Evolutionary conservation across 2,329 filamentous ascomycete genomes (phyloP).

Genomic region (Capronia americana): DNA sequence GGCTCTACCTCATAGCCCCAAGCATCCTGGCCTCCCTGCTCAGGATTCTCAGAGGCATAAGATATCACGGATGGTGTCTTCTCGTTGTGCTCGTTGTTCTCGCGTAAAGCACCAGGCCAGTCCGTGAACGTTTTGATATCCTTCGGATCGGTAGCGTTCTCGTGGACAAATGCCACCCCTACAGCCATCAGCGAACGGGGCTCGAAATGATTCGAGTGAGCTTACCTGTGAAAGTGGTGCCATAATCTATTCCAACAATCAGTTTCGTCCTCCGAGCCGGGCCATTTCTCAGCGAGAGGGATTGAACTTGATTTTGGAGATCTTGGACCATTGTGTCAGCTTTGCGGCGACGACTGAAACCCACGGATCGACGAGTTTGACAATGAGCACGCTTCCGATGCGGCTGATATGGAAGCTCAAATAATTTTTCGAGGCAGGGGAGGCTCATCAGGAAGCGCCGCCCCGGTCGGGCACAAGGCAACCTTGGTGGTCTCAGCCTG

Average conservation of each 20-base stretch:
- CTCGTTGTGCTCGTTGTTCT: slow-evolving; percentile 18
- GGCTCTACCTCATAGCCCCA: slow-evolving; percentile 43
- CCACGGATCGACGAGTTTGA: background rate
- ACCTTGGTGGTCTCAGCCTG: slow-evolving; percentile 4
- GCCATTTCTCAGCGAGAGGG: slow-evolving; percentile 4
- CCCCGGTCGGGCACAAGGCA: background rate
- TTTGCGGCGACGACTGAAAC: background rate
- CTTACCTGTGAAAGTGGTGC: slow-evolving; percentile 9
- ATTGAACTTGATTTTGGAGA: slow-evolving; percentile 4
- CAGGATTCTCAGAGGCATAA: slow-evolving; percentile 38
- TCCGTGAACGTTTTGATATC: slow-evolving; percentile 38
- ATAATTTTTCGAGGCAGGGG: slow-evolving; percentile 2
- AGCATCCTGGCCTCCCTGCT: slow-evolving; percentile 9
- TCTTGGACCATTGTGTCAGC: slow-evolving; percentile 4
- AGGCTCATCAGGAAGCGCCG: background rate
- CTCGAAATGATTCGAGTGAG: slow-evolving; percentile 4
- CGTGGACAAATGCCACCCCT: slow-evolving; percentile 9
- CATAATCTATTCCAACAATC: slow-evolving; percentile 8
- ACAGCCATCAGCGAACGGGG: background rate
- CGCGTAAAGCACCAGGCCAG: slow-evolving; percentile 39
- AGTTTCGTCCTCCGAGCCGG: slow-evolving; percentile 3
- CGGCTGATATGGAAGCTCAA: slow-evolving; percentile 4
- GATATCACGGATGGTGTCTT: slow-evolving; percentile 44
- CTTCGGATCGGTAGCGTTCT: slow-evolving; percentile 9
- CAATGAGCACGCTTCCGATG: background rate